A percentile compares a stretch with the other conserved stretches of the same genome.
phyloP scores from a whole-genome alignment of 2,329 filamentous ascomycete species.

The Harringtonia aguacate region DNA sequence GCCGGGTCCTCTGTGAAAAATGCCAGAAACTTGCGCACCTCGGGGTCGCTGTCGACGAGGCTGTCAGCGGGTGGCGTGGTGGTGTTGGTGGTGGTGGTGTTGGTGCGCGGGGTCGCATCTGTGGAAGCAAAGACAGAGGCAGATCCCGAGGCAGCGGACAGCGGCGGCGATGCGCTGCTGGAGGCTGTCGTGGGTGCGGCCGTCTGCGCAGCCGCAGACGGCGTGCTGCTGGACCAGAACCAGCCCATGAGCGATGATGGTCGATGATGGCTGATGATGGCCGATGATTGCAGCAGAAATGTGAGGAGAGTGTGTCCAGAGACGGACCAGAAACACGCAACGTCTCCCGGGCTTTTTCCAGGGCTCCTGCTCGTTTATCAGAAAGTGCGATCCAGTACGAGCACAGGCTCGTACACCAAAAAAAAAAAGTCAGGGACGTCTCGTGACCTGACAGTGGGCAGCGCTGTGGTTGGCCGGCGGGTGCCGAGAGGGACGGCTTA shows the following conservation, averaged over 20 bases:
- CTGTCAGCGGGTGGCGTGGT: not conserved
- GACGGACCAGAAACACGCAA: too few species aligned
- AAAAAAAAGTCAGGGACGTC: too few species aligned
- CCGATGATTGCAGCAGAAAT: not conserved
- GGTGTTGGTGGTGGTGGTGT: too few species aligned
- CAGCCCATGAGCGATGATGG: constrained; percentile 40
- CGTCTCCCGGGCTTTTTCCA: too few species aligned
- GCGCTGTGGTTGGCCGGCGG: not conserved
- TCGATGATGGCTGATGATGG: constrained; percentile 34
- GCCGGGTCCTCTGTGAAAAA: constrained; percentile 26
- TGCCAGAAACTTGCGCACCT: constrained; percentile 43
- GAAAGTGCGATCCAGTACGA: too few species aligned
- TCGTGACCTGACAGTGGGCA: too few species aligned
- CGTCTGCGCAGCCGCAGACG: constrained; percentile 13
- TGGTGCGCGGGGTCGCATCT: not conserved
- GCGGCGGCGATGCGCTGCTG: constrained; percentile 6
- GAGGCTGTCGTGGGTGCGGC: constrained; percentile 4
- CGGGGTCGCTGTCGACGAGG: constrained; percentile 20
- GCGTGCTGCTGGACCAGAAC: constrained; percentile 40
- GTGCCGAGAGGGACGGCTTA: not conserved
- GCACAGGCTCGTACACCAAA: too few species aligned
- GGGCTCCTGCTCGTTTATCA: too few species aligned
- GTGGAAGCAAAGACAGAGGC: constrained; percentile 2
- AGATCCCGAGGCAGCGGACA: constrained; percentile 1
- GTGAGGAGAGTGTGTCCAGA: too few species aligned